phyloP scores from a whole-genome alignment of 768 basidiomycete genomes.

The Lanmaoa rubissima region DNA sequence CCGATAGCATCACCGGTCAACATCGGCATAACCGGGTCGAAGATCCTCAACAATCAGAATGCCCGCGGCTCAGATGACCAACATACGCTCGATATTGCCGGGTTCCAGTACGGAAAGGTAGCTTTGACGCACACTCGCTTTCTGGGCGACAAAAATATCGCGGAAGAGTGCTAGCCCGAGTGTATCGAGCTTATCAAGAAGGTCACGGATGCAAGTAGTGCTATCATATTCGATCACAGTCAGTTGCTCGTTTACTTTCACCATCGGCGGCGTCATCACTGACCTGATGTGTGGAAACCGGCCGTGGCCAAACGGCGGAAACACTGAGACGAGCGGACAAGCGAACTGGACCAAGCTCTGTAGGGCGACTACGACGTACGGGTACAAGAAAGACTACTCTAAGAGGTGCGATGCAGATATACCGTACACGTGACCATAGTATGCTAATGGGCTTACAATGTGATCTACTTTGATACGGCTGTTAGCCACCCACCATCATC shows the following conservation, averaged over 20 bases:
- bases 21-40: not conserved
- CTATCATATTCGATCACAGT: not conserved
- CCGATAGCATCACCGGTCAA: not conserved
- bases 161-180: not conserved
- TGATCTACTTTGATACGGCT: not conserved
- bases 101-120: not conserved
- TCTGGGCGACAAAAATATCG: not conserved
- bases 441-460: no score
- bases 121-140: not conserved
- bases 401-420: no score
- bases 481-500: not conserved
- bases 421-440: no score
- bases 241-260: not conserved
- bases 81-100: not conserved
- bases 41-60: not conserved
- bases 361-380: no score
- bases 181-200: not conserved
- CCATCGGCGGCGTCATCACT: not conserved
- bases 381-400: no score
- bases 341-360: no score
- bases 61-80: not conserved
- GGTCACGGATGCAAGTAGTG: not conserved
- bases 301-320: no score
- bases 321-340: no score
- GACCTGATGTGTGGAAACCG: not conserved